These are phyloP conservation scores for Diplodia seriata DNA, from an alignment of 2,329 filamentous ascomycete genomes.

Conservation along the genomic window DNA sequence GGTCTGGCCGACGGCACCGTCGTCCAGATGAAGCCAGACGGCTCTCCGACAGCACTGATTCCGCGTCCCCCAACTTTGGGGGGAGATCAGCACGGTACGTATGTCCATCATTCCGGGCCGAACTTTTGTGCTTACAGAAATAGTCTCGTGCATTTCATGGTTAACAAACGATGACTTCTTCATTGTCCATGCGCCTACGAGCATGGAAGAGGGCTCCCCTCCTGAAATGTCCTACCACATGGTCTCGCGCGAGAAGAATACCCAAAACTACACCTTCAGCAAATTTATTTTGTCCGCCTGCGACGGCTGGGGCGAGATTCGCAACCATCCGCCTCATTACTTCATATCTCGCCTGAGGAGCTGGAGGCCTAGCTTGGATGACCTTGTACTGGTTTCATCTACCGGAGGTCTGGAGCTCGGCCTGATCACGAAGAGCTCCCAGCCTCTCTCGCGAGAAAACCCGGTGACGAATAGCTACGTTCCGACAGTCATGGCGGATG, in stretches of 20 bases:
- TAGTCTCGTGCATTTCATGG: constrained; percentile 84
- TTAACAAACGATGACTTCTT: constrained; percentile 87
- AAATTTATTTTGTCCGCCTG: constrained; percentile 66
- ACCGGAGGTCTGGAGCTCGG: constrained; percentile 82
- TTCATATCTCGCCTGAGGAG: constrained; percentile 78
- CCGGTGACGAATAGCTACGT: constrained; percentile 74
- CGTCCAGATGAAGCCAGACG: constrained; percentile 83
- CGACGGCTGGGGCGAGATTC: constrained; percentile 59
- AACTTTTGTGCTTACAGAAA: constrained; percentile 4
- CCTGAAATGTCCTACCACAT: constrained; percentile 78
- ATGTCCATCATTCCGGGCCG: not conserved
- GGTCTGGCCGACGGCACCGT: constrained; percentile 82
- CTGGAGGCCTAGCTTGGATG: constrained; percentile 80
- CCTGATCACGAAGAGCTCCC: constrained; percentile 75
- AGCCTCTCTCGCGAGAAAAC: constrained; percentile 67
- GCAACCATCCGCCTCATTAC: constrained; percentile 71
- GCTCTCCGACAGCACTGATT: constrained; percentile 77
- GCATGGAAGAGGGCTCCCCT: constrained; percentile 56
- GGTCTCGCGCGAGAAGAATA: constrained; percentile 70
- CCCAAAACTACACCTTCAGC: constrained; percentile 71
- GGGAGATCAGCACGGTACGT: constrained; percentile 70
- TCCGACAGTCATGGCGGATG: constrained; percentile 73
- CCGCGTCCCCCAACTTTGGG: constrained; percentile 75
- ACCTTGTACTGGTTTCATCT: constrained; percentile 81
- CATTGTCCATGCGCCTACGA: constrained; percentile 74